A percentile compares a stretch with the other conserved stretches of the same genome.
Conservation (phyloP, 306 rosid species). For the Cicer chorassanicum region DNA sequence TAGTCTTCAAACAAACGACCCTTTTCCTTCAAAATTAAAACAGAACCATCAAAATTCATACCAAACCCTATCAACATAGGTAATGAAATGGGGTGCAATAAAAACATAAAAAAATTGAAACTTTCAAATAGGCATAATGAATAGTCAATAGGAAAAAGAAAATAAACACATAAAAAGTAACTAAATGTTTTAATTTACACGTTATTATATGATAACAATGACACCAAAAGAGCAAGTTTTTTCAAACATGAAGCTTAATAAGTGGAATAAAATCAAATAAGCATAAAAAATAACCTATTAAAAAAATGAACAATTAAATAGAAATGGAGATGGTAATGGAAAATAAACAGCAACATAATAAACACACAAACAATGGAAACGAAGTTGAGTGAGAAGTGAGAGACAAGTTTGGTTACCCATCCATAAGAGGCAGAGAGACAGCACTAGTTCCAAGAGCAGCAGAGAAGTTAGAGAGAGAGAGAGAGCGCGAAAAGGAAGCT, state of each 20-base stretch:
- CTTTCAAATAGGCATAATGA: not conserved
- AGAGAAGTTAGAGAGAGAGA: constrained; percentile 19
- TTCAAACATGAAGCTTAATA: constrained; percentile 9
- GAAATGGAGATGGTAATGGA: not conserved
- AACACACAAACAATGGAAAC: constrained; percentile 1
- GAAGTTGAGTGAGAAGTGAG: not conserved
- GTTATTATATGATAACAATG: not conserved
- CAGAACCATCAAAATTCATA: constrained; percentile 33
- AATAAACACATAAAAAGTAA: not conserved
- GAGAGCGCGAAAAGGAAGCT: constrained; percentile 33
- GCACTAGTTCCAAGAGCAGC: constrained; percentile 28
- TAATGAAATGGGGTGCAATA: constrained; percentile 24
- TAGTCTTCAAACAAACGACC: constrained; percentile 29
- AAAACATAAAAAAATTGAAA: constrained; percentile 4
- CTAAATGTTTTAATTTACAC: not conserved
- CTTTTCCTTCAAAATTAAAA: constrained; percentile 48
- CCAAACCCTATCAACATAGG: constrained; percentile 39
- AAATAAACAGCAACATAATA: not conserved
- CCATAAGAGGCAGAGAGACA: not conserved
- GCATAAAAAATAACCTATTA: too few relatives aligned
- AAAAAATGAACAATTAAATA: not conserved
- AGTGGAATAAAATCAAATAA: not conserved
- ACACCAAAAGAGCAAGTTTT: not conserved
- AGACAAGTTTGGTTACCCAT: constrained; percentile 3
- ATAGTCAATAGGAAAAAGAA: not conserved